These are phyloP conservation scores for Volutella citrinella DNA, from an alignment of 2,329 filamentous ascomycete species.

Conservation along the genomic window DNA sequence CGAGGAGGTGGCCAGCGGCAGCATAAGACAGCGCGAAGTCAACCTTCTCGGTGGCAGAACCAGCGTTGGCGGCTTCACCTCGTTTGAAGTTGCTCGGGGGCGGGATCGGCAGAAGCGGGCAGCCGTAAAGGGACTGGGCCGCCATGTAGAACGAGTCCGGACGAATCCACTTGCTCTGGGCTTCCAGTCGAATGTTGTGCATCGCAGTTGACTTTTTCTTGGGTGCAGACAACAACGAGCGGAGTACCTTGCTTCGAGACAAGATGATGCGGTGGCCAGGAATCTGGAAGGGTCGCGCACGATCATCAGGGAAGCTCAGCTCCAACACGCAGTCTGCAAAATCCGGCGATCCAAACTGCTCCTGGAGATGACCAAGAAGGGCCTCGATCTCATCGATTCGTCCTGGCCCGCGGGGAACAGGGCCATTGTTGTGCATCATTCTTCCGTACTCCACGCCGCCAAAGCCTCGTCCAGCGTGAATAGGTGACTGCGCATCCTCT, in stretches of 20 bases:
- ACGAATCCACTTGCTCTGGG: constrained; percentile 50
- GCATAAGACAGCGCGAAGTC: constrained; percentile 62
- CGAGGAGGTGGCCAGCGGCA: constrained; percentile 58
- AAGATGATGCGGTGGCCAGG: constrained; percentile 55
- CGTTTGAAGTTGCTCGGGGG: constrained; percentile 25
- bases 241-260: constrained; percentile 44
- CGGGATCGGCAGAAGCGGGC: constrained; percentile 43
- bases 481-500: constrained; percentile 30
- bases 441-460: constrained; percentile 27
- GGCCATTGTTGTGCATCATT: constrained; percentile 31
- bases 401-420: constrained; percentile 25
- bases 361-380: constrained; percentile 37
- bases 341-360: constrained; percentile 30
- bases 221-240: constrained; percentile 18
- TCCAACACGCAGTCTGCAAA: constrained; percentile 46
- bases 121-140: constrained; percentile 56
- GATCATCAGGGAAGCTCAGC: constrained; percentile 41
- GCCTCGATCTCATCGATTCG: constrained; percentile 34
- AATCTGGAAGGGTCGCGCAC: constrained; percentile 39
- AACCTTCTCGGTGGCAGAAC: constrained; percentile 42
- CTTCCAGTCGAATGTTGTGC: constrained; percentile 38
- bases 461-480: constrained; percentile 29
- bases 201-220: constrained; percentile 30
- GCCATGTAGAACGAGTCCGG: constrained; percentile 56
- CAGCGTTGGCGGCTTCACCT: constrained; percentile 33